Base-by-base conservation (phyloP, 192 early-diverging fungal species). In the Mortierella claussenii region DNA sequence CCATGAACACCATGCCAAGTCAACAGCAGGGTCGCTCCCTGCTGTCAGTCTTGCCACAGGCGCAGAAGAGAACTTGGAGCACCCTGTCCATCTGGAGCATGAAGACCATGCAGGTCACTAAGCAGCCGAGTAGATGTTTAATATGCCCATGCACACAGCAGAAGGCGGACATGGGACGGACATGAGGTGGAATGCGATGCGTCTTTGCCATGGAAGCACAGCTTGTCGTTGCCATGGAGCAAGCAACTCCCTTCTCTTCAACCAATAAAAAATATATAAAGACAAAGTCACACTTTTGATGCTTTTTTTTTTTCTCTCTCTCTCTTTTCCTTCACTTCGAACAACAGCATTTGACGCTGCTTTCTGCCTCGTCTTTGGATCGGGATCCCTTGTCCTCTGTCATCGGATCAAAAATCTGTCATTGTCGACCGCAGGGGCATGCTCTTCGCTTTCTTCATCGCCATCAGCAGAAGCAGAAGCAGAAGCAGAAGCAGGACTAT, bases 31-130 rank as follows among this genome's bases (percentile, higher is more conserved):
- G 20, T 30, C 52, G 21, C 67, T 40, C 33, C 55, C 67, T 1
- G 31, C 69, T 1, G 71, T 66, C 6, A 24, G 7, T 1, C 65
- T 76, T 0, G 73, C 73, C 2, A 76, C 73, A 4, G 73, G 73
- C 0, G 17, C 23, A 21, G 73, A 76, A 20, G 64, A 54, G 30
- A 67, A 33, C 23, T 51, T 76, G n/a, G 73, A 76, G 42, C 73
- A 76, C 33, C 56, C 55, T 27, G 52, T 76, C 15, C 52, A 76
- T 18, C 45, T 48, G 2, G 59, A 61, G 12, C 73, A 76, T 36
- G 56, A 54, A 3, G 40, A 56, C 2, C 46, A 48, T 28, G 18
- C 43, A 56, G 11, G 55, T 34, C 44, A 33, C 3, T 57, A 40
- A 31, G 3, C 6, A 50, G 26, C 5, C 26, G 9, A 21, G n/a